Base-by-base conservation (phyloP, 306 rosid genomes). In the Citrullus amarus region DNA sequence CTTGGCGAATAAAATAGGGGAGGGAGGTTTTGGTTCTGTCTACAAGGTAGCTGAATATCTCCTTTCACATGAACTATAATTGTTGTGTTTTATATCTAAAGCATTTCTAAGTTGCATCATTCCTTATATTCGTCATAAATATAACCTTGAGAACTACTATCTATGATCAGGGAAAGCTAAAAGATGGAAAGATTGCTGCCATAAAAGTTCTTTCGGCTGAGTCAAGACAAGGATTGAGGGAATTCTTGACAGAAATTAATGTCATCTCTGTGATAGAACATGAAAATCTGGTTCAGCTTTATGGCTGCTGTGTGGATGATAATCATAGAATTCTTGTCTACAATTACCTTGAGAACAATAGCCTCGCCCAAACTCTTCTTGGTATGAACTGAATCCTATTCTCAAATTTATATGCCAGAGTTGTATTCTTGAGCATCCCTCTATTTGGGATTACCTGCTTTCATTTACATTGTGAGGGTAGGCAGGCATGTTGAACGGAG, bases 1-100 rank as follows among this genome's bases (percentile, higher is more conserved):
- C 84, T 87, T 54, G 30, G 86, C 79, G 68, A 90, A 92, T 78
- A 96, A 96, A 88, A 90, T 96, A 5, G 99, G 99, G 72, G 99
- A 96, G 87, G 99, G 99, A 12, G 99, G 98, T 87, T 96, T 96
- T 78, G 99, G 99, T 83, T 88, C 97, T 78, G 99, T 96, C 60
- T 90, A 85, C 78, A 91, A 88, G 99, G 99, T 96, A 86, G 68
- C 73, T 80, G 50, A 65, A 67, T 79, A 14, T 41, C 76, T 48
- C 4, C 20, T 53, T 68, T 62, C 55, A 22, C 68, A 17, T 59
- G 10, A 46, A 11, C 75, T 76, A 51, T 74, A 43, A 14, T 28
- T 78, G 43, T 80, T 76, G 34, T 76, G 69, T 77, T 75, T 80
- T 80, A 51, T 41, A 14, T 70, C 39, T 53, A 16, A 28, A 63